Base-by-base conservation (phyloP, 345 rosid species). In the Citrus cavaleriei region DNA sequence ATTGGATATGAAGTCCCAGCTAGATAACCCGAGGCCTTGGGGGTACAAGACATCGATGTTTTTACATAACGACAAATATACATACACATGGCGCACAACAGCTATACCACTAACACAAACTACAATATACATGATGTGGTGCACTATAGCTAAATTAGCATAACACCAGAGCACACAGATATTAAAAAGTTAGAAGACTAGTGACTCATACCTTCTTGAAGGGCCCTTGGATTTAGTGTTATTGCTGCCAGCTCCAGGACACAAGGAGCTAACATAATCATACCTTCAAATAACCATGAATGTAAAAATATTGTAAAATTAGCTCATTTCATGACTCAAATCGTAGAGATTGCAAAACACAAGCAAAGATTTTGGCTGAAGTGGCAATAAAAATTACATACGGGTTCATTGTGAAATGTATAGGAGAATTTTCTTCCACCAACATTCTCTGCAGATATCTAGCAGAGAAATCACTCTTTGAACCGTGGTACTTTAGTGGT, bases 371-470 rank as follows among this genome's bases (percentile, higher is more conserved):
- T 54, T 32, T 24, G 2, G 59, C 24, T 49, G 28, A 76, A 68
- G 24, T 10, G 9, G 6, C 49, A 14, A 18, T 13, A 10, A 72
- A 72, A 35, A 46, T 46, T 73, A 58, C 90, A 54, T 87, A 91
- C 97, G 89, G 90, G 74, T 67, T 91, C 97, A 96, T 88, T 49
- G 90, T 76, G 84, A 96, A 96, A 49, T 85, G 87, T 72, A 96
- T 78, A 34, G 87, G 79, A 73, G 92, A 87, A 72, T 73, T 84
- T 64, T 86, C 90, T 79, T 79, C 81, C 18, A 90, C 78, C 76
- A 84, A 78, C 97, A 96, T 93, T 82, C 79, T 86, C 68, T 84
- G 81, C 38, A 91, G 81, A 82, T 90, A 91, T 77, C 64, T 79
- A 68, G 90, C 88, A 74, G 92, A 89, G 46, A 81, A 77, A 73